Evolutionary conservation across 495 filamentous ascomycete genomes (phyloP).

Genomic region (Aspergillus steynii): DNA sequence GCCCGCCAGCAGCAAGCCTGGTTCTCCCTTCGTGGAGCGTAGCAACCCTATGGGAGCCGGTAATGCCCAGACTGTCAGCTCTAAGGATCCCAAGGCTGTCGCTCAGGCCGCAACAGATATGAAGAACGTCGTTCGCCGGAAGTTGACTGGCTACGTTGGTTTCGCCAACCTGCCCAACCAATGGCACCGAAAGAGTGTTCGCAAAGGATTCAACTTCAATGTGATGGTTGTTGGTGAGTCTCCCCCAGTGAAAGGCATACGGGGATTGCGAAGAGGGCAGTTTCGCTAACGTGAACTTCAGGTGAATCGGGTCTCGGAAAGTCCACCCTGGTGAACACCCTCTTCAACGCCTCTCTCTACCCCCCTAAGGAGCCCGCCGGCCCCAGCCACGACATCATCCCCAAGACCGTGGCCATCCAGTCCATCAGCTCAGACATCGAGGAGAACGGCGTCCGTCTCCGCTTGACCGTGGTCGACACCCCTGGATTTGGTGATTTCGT

Average conservation of each 20-base stretch:
- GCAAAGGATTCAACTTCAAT: conserved; percentile 99
- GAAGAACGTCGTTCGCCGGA: conserved; percentile 97
- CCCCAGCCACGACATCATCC: conserved; percentile 94
- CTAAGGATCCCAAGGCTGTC: conserved; percentile 81
- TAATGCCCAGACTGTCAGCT: conserved; percentile 67
- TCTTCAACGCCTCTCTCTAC: conserved; percentile 99
- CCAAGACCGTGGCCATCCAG: conserved; percentile 98
- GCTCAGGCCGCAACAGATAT: conserved; percentile 78
- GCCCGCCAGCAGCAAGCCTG: conserved; percentile 52
- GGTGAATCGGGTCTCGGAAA: conserved; percentile 99
- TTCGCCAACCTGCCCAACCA: conserved; percentile 99
- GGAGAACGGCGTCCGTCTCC: conserved; percentile 97
- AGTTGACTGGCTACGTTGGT: conserved; percentile 96
- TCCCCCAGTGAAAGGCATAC: background rate
- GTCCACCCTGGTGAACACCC: conserved; percentile 97
- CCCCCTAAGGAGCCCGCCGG: conserved; percentile 97
- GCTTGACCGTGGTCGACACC: conserved; percentile 95
- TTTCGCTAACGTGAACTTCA: conserved; percentile 35
- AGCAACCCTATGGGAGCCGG: conserved; percentile 63
- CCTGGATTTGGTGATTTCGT: conserved; percentile 99
- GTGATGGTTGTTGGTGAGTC: conserved; percentile 97
- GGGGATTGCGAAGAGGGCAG: background rate
- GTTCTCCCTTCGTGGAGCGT: conserved; percentile 59
- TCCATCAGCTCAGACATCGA: conserved; percentile 98
- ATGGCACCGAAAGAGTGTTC: conserved; percentile 99